Percentiles rank a stretch among this genome's conserved stretches.
Conservation (phyloP, 345 rosid genomes). For the Corymbia maculata region DNA sequence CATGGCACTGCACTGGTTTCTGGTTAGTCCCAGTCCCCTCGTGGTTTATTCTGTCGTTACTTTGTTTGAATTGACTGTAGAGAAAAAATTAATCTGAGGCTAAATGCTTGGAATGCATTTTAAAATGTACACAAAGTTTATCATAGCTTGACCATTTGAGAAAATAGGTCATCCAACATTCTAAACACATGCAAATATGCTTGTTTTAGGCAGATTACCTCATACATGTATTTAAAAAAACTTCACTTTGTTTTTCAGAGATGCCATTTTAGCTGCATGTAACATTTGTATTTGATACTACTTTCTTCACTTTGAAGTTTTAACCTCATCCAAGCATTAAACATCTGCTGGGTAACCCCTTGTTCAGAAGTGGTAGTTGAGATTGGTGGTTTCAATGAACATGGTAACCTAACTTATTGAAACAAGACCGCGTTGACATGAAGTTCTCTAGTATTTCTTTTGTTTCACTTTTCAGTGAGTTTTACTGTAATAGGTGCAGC, state of each 20-base stretch:
- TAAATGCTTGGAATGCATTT: background rate
- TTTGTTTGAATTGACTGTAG: background rate
- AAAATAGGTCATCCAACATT: background rate
- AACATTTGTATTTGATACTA: background rate
- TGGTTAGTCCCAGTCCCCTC: background rate
- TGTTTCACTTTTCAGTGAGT: background rate
- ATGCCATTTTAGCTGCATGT: background rate
- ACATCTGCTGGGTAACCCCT: background rate
- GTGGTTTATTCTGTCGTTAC: background rate
- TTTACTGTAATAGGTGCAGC: background rate
- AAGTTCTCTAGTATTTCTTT: background rate
- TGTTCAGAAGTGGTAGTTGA: background rate
- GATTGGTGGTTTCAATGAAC: background rate
- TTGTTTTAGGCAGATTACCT: background rate
- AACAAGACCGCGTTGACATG: background rate
- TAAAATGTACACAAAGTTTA: background rate
- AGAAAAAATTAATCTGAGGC: background rate
- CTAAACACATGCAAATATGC: background rate
- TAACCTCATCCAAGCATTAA: background rate
- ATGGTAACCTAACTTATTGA: background rate
- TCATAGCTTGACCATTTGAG: background rate
- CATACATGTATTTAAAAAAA: background rate
- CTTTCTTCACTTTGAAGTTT: background rate
- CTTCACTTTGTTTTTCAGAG: background rate
- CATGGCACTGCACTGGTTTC: background rate